Percentiles rank a stretch among this genome's conserved stretches.
Evolutionary conservation across 1,139 yeast genomes (phyloP).

Genomic region (Protomyces inundatus): DNA sequence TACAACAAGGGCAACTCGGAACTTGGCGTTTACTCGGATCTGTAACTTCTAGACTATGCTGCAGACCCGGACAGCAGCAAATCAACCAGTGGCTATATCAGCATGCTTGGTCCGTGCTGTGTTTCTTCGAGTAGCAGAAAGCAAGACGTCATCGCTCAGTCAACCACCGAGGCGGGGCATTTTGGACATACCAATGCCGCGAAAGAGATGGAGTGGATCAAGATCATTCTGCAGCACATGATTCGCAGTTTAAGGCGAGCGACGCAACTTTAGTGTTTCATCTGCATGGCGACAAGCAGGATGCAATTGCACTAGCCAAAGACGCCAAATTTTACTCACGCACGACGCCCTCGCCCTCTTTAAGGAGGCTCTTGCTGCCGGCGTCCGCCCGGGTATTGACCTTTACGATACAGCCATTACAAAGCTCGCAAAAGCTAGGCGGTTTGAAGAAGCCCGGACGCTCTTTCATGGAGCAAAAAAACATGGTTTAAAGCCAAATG

Average conservation of each 20-base stretch:
- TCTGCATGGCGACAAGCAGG: conserved; percentile 31
- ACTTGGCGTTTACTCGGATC: conserved; percentile 25
- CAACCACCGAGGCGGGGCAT: conserved; percentile 34
- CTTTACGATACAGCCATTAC: conserved; percentile 42
- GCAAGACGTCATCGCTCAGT: conserved; percentile 31
- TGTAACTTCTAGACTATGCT: conserved; percentile 18
- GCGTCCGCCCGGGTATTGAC: conserved; percentile 38
- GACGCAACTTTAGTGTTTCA: too few species aligned
- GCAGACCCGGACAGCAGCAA: conserved; percentile 11
- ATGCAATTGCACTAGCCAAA: conserved; percentile 28
- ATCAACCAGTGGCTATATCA: conserved; percentile 31
- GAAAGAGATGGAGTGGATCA: conserved; percentile 31
- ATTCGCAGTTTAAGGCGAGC: too few species aligned
- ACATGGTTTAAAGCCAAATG: conserved; percentile 35
- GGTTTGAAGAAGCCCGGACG: conserved; percentile 38
- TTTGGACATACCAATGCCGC: conserved; percentile 31
- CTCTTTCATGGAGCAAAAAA: conserved; percentile 39
- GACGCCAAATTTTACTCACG: conserved; percentile 26
- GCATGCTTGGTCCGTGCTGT: conserved; percentile 30
- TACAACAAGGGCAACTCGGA: not conserved
- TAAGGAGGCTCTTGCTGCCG: conserved; percentile 39
- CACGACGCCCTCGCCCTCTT: conserved; percentile 38
- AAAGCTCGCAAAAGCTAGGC: conserved; percentile 41
- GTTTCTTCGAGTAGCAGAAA: conserved; percentile 32
- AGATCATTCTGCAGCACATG: conserved; percentile 3